Base-by-base conservation (phyloP, 805 yeast genomes). In the Clavispora carvajalis region DNA sequence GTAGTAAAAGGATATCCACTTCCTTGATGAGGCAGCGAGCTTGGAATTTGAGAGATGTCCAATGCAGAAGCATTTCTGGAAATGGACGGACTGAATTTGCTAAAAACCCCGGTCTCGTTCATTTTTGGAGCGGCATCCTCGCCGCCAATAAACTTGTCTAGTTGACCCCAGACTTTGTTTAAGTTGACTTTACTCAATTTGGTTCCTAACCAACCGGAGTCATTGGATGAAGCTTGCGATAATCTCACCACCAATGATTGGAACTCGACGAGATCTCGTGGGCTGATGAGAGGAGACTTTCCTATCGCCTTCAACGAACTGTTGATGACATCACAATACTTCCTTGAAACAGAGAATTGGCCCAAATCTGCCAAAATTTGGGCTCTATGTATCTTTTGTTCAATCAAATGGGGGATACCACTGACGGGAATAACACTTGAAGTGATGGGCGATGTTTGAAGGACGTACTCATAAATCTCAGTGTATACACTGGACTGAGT, bases 141-240 rank as follows among this genome's bases (percentile, higher is more conserved):
- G 36, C 91, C 97, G 1, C 96, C 97, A 29, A 95, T 82, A 43
- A 91, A 89, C 57, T 87, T 87, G 58, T 87, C 95, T 34, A 87
- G 61, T 33, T 84, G 90, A 9, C 93, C 91, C 95, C 95, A 87
- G 39, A 88, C 82, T 55, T 79, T 83, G 51, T 89, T 95, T 38
- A 87, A 68, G 49, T 77, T 80, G 18, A 83, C 84, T 53, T 81
- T 80, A 11, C 69, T 61, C 39, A 69, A 66, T 40, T 55, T 68
- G 16, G 58, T 49, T 16, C 86, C 82, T 48, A 89, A 75, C 97
- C 96, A 90, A 4, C 89, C 74, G 22, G 76, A 74, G 33, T 73
- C 77, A 17, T 54, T 57, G 21, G 63, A 45, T 4, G 59, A 60
- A 21, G 67, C 52, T 19, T 72, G 77, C 6, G 77, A 67, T 18